These are phyloP conservation scores for Heritiera littoralis DNA, from an alignment of 345 rosid genomes.

Conservation along the genomic window DNA sequence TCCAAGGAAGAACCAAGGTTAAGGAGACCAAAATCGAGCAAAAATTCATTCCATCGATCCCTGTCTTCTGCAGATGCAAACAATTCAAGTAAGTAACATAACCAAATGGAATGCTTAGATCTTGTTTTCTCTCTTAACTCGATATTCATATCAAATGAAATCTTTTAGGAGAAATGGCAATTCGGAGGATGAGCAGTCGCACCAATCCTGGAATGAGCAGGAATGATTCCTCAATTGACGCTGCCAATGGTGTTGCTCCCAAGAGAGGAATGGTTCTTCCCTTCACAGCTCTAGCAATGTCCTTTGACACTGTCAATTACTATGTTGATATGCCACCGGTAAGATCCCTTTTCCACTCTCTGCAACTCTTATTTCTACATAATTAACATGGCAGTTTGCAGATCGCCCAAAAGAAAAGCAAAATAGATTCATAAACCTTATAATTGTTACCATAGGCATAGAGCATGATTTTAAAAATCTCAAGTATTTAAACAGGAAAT, in stretches of 20 bases:
- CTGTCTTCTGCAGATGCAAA: constrained; percentile 44
- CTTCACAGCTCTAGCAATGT: constrained; percentile 58
- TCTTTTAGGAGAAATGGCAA: constrained; percentile 29
- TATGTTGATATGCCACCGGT: constrained; percentile 61
- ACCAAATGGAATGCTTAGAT: not conserved
- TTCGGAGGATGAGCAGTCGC: constrained; percentile 28
- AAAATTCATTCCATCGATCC: constrained; percentile 33
- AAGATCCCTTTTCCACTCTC: constrained; percentile 8
- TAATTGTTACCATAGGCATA: not conserved
- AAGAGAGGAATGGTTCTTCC: constrained; percentile 65
- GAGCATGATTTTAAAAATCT: constrained; percentile 4
- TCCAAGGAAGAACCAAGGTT: constrained; percentile 37
- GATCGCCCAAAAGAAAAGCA: not conserved
- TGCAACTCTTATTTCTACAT: not conserved
- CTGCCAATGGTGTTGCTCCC: constrained; percentile 22
- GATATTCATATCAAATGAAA: constrained; percentile 10
- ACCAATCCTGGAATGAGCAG: constrained; percentile 23
- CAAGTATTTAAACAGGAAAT: constrained; percentile 57
- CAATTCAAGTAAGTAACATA: constrained; percentile 45
- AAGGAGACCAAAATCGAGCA: constrained; percentile 29
- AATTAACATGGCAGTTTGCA: not conserved
- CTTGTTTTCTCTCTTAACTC: not conserved
- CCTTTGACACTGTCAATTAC: constrained; percentile 51
- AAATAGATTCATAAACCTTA: not conserved
- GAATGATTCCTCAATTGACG: not conserved